These are phyloP conservation scores for Microcera coccophila DNA, from an alignment of 2,329 filamentous ascomycete species.

Conservation along the genomic window DNA sequence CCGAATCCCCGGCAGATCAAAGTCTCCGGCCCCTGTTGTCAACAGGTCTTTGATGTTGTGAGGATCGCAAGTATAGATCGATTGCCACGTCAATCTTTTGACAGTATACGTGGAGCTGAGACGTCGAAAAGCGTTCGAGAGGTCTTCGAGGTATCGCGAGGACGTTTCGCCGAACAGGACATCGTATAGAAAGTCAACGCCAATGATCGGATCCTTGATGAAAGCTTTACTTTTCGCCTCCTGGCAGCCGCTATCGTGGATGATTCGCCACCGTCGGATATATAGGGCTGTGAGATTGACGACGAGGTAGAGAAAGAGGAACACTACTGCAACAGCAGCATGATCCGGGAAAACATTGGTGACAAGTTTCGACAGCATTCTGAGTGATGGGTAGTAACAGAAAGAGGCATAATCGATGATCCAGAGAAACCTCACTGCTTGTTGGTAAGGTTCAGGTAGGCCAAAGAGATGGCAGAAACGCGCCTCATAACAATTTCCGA, in stretches of 20 bases:
- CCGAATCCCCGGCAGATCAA: constrained; percentile 37
- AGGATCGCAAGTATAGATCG: constrained; percentile 41
- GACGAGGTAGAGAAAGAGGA: constrained; percentile 18
- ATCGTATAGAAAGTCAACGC: constrained; percentile 35
- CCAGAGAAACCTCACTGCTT: no score
- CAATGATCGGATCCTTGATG: constrained; percentile 31
- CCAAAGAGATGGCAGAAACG: no score
- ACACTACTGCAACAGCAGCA: constrained; percentile 10
- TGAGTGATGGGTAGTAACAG: constrained; percentile 10
- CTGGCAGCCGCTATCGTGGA: constrained; percentile 22
- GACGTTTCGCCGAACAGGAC: constrained; percentile 24
- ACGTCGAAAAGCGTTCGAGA: constrained; percentile 22
- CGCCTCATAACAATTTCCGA: constrained; percentile 21
- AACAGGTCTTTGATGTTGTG: constrained; percentile 55
- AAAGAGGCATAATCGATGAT: constrained; percentile 18
- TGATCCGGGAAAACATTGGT: background rate
- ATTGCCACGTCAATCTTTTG: constrained; percentile 30
- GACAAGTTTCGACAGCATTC: constrained; percentile 14
- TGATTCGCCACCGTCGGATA: constrained; percentile 14
- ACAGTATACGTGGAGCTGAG: constrained; percentile 34
- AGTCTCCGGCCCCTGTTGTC: constrained; percentile 50
- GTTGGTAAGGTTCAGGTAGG: no score
- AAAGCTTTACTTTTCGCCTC: constrained; percentile 19
- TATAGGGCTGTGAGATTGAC: constrained; percentile 11
- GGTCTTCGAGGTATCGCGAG: constrained; percentile 28